A percentile compares a stretch with the other conserved stretches of the same genome.
These are phyloP conservation scores for Phytophthora constricta DNA, from an alignment of 352 stramenopile species.

Conservation along the genomic window DNA sequence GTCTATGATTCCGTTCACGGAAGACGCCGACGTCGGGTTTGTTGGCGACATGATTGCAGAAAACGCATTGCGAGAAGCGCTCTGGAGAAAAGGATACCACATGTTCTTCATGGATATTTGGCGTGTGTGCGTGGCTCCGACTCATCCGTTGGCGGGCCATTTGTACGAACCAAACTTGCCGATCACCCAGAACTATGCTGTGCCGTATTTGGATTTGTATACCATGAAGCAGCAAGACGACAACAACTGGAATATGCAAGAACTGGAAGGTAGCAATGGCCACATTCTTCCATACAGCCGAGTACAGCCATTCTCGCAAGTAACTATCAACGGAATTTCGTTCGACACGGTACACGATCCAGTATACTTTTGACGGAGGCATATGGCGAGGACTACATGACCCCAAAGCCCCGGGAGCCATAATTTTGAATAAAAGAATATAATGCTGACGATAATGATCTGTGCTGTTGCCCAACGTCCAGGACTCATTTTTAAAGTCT, in stretches of 20 bases:
- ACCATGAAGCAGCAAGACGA: constrained; percentile 16
- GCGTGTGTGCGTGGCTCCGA: constrained; percentile 50
- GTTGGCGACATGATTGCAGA: constrained; percentile 20
- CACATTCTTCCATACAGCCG: constrained; percentile 20
- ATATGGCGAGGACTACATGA: constrained; percentile 47
- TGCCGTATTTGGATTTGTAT: constrained; percentile 55
- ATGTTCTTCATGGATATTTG: constrained; percentile 50
- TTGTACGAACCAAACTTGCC: constrained; percentile 42
- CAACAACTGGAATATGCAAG: constrained; percentile 29
- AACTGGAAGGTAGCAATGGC: constrained; percentile 24
- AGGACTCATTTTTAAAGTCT: too few species aligned
- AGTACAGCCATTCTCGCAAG: constrained; percentile 33
- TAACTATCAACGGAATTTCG: constrained; percentile 38
- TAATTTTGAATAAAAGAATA: background rate
- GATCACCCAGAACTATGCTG: constrained; percentile 15
- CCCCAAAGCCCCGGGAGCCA: constrained; percentile 20
- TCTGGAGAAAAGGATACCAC: constrained; percentile 57
- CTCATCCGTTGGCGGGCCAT: constrained; percentile 41
- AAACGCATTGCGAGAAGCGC: constrained; percentile 15
- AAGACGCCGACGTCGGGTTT: constrained; percentile 58
- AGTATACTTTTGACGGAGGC: constrained; percentile 40
- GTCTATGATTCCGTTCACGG: constrained; percentile 64
- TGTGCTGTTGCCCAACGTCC: too few species aligned
- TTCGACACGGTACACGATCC: constrained; percentile 47
- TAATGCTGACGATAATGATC: too few species aligned